Percentiles rank a stretch among this genome's conserved stretches.
Conservation (phyloP, 352 stramenopile species). For the Pythium graminicola region DNA sequence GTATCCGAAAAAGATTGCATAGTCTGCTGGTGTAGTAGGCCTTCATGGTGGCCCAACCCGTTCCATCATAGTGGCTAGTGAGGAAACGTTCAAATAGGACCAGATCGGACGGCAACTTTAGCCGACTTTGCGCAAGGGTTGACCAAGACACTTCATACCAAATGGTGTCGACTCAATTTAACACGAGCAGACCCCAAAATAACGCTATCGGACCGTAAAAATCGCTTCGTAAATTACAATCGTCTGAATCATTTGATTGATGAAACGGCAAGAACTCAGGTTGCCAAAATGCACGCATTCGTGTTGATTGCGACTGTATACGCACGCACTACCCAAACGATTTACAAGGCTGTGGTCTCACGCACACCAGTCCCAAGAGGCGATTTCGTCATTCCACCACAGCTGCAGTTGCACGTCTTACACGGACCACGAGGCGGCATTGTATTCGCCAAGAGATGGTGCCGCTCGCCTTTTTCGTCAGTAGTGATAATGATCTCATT, state of each 20-base stretch:
- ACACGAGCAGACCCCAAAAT: constrained; percentile 11
- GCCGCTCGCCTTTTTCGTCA: constrained; percentile 1
- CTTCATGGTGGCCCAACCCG: constrained; percentile 16
- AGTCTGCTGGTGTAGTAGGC: constrained; percentile 38
- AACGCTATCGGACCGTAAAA: not conserved
- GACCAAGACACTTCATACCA: not conserved
- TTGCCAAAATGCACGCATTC: not conserved
- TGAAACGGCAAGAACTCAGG: too few species aligned
- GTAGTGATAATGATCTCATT: not conserved
- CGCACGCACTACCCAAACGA: too few species aligned
- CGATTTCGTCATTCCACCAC: not conserved
- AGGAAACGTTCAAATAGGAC: not conserved
- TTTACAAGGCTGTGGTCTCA: constrained; percentile 3
- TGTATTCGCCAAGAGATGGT: not conserved
- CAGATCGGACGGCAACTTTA: not conserved
- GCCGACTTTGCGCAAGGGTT: not conserved
- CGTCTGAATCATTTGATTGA: not conserved
- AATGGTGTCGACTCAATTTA: constrained; percentile 11
- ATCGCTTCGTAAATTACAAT: constrained; percentile 11
- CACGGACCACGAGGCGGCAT: not conserved
- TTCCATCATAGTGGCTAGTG: constrained; percentile 17
- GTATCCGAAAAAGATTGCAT: constrained; percentile 38
- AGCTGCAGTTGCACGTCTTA: not conserved
- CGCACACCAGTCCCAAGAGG: not conserved
- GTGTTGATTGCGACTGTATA: too few species aligned